Conservation (phyloP, 345 rosid genomes). For the Gossypium longicalyx region DNA sequence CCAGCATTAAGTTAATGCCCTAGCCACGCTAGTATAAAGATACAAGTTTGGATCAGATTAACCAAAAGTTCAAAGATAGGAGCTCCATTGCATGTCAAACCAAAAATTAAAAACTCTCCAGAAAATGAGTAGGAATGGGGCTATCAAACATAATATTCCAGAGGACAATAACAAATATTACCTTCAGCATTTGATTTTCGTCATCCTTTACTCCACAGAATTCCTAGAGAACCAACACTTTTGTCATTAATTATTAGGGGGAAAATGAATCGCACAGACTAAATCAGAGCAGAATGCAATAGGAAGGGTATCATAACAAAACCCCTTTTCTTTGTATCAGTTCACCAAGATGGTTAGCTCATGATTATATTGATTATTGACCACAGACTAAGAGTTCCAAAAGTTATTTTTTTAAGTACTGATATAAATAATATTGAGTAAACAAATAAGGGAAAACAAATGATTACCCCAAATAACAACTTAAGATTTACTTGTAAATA, state of each 20-base stretch:
- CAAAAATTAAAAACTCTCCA: neutral
- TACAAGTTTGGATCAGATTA: neutral
- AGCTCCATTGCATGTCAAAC: conserved; percentile 7
- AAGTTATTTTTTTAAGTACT: neutral
- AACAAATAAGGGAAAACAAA: neutral
- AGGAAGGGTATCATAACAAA: neutral
- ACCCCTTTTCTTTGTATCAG: neutral
- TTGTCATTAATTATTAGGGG: conserved; percentile 12
- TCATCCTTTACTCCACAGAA: conserved; percentile 52
- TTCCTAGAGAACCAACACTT: conserved; percentile 41
- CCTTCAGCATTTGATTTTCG: conserved; percentile 56
- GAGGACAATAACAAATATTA: conserved; percentile 24
- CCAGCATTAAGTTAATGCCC: neutral
- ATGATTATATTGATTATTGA: conserved; percentile 1
- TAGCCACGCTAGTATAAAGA: neutral
- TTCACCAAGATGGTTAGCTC: conserved; percentile 8
- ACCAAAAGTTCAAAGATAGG: neutral
- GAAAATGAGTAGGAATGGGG: neutral
- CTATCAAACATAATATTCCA: neutral
- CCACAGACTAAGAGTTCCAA: neutral
- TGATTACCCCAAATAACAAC: neutral
- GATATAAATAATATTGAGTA: neutral
- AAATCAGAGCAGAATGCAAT: neutral
- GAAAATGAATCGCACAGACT: neutral
- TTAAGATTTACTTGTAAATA: neutral